A percentile compares a stretch with the other conserved stretches of the same genome.
Evolutionary conservation across 495 filamentous ascomycete species (phyloP).

Genomic region (Halenospora varia): DNA sequence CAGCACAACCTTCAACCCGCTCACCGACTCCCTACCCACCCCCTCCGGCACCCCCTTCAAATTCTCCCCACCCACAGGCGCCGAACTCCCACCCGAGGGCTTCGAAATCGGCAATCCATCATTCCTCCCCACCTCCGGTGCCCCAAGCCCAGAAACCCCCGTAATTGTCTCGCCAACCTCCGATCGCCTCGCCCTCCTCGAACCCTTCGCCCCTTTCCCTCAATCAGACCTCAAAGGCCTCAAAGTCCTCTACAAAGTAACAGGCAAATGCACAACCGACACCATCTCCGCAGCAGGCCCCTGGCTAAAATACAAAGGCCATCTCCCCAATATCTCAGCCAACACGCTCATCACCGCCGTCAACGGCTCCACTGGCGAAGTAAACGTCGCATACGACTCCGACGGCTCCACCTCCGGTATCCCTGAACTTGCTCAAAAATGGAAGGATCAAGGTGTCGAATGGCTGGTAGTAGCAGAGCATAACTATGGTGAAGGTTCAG

Average conservation of each 20-base stretch:
- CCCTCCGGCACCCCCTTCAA: conserved; percentile 80
- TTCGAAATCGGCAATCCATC: conserved; percentile 76
- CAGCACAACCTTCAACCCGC: conserved; percentile 91
- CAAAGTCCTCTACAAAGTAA: conserved; percentile 87
- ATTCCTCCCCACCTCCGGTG: conserved; percentile 67
- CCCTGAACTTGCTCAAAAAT: conserved; percentile 78
- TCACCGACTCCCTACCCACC: conserved; percentile 79
- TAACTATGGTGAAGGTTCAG: conserved; percentile 97
- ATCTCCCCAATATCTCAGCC: conserved; percentile 92
- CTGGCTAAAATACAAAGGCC: conserved; percentile 99
- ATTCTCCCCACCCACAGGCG: conserved; percentile 77
- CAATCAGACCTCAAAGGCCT: conserved; percentile 65
- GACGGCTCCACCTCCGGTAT: conserved; percentile 64
- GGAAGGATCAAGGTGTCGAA: conserved; percentile 63
- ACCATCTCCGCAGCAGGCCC: conserved; percentile 96
- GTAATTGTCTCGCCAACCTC: conserved; percentile 82
- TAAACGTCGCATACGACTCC: conserved; percentile 84
- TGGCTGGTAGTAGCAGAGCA: conserved; percentile 97
- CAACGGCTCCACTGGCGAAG: conserved; percentile 87
- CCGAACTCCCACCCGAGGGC: conserved; percentile 68
- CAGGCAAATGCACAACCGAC: conserved; percentile 97
- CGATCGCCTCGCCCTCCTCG: conserved; percentile 81
- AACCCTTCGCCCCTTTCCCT: conserved; percentile 88
- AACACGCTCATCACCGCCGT: conserved; percentile 95
- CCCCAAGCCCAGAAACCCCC: conserved; percentile 57